A percentile compares a stretch with the other conserved stretches of the same genome.
Evolutionary conservation across 1,284 basidiomycete species (phyloP).

Genomic region (Salmacisia buchloeana): DNA sequence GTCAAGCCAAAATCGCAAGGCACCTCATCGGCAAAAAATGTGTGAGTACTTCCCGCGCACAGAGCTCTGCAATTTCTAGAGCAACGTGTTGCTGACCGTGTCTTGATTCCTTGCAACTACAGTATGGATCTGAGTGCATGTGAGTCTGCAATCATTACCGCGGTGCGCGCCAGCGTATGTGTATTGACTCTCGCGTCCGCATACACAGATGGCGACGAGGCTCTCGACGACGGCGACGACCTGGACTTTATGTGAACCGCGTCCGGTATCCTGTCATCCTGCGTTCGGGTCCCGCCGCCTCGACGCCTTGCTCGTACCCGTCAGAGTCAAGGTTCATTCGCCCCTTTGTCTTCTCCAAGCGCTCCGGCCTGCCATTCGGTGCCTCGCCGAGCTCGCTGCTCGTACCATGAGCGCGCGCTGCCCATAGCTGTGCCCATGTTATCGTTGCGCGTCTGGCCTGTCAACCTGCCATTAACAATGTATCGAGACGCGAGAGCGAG

Average conservation of each 20-base stretch:
- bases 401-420: too few relatives aligned
- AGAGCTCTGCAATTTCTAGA: not conserved
- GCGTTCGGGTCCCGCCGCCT: too few relatives aligned
- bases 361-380: too few relatives aligned
- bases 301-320: too few relatives aligned
- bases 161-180: not conserved
- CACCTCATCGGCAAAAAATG: conserved; percentile 42
- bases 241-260: conserved; percentile 50
- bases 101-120: not conserved
- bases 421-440: too few relatives aligned
- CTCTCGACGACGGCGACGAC: conserved; percentile 42
- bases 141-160: conserved; percentile 13
- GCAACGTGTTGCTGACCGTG: not conserved
- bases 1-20: conserved; percentile 43
- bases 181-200: not conserved
- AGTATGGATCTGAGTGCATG: conserved; percentile 40
- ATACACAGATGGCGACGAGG: conserved; percentile 39
- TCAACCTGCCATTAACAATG: too few relatives aligned
- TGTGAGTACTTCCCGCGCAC: conserved; percentile 15
- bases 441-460: too few relatives aligned
- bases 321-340: too few relatives aligned
- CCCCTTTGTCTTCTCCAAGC: too few relatives aligned
- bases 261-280: too few relatives aligned
- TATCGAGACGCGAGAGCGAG: too few relatives aligned
- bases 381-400: too few relatives aligned